Evolutionary conservation across 495 filamentous ascomycete genomes (phyloP), one percentile per base, ranked within the genome.

Genomic region (Penicillium daleae): DNA sequence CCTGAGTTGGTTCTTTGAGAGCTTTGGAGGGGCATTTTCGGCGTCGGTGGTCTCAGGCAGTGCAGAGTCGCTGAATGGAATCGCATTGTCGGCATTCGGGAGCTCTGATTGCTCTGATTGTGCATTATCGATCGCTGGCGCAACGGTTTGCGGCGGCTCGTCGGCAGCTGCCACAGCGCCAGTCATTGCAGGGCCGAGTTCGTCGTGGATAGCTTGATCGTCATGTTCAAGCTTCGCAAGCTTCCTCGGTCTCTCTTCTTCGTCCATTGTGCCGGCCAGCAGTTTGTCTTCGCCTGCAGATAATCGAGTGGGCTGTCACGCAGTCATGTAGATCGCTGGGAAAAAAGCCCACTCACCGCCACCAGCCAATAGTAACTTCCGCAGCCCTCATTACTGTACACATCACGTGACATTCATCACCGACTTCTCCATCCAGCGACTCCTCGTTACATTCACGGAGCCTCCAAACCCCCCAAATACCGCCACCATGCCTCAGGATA

Each of bases 1-100:
- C 74, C 94, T 97, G 50, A 86, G 73, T 63, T 92, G 88, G 64
- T 86, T 93, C 66, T 97, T 99, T 13, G 95, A 97, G 35, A 91
- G 65, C 32, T 66, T 66, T 1, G 76, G 75, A 19, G 69, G 67
- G 19, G 54, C 53, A 12, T 64, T 66, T 6, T 66, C 71, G 9
- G 56, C 26, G 9, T 27, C 62, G 6, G 55, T 29, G 7, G 33
- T 61, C 32, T 67, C 60, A 48, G 62, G 42, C 7, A 57, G 42
- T 17, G 44, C 57, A 33, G 59, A 48, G 29, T 66, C 71, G 51
- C 17, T 58, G 2, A 29, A 10, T 5, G 48, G 17, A 9, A 31
- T 26, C 40, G 39, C 26, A 15, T 53, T 22, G 17, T 61, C 33
- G 3, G 44, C 48, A 1, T 57, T 56, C 21, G 63, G 37, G 6